phyloP scores from a whole-genome alignment of 202 grass and related monocot genomes.

The Saccharum hybrid region DNA sequence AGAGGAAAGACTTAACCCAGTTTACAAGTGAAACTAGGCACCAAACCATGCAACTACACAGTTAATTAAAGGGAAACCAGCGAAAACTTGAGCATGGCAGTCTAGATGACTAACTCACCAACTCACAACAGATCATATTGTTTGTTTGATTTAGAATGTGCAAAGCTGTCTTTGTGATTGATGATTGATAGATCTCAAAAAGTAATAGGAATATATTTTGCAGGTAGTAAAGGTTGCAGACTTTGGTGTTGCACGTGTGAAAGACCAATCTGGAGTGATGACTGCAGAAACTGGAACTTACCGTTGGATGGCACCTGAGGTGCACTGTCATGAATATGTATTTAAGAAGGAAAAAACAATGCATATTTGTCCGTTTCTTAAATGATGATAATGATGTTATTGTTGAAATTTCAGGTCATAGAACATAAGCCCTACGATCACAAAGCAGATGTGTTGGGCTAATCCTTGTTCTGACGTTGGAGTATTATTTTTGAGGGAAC shows the following conservation, averaged over 20 bases:
- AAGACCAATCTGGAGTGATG: conserved; percentile 88
- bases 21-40: neutral
- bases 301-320: conserved; percentile 99
- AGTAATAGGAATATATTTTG: neutral
- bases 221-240: conserved; percentile 92
- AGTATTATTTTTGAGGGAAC: too few species aligned
- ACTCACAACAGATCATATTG: neutral
- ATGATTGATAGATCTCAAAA: conserved; percentile 25
- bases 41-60: neutral
- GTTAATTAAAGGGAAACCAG: neutral
- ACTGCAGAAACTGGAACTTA: conserved; percentile 97
- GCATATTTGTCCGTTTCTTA: conserved; percentile 16
- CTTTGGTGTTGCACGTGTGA: conserved; percentile 93
- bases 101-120: neutral
- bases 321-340: conserved; percentile 26
- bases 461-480: neutral
- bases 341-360: neutral
- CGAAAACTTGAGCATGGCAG: neutral
- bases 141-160: neutral
- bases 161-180: neutral
- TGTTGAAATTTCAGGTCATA: conserved; percentile 61
- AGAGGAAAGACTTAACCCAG: neutral
- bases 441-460: conserved; percentile 66
- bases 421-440: conserved; percentile 84
- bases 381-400: neutral